Conservation (phyloP, 2,329 filamentous ascomycete genomes). For the Aureobasidium sp. region DNA sequence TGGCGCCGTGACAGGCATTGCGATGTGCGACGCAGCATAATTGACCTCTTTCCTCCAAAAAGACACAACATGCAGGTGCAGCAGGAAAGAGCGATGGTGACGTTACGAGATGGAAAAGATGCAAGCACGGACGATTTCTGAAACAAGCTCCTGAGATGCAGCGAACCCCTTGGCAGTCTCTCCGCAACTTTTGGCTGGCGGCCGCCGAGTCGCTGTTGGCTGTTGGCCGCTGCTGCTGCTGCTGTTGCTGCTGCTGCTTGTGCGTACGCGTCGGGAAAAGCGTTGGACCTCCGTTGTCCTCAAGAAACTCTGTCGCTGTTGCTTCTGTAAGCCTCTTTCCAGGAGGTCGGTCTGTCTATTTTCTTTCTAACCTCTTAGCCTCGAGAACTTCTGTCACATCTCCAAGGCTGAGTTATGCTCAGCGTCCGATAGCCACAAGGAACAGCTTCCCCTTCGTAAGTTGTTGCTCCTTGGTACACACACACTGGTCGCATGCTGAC, state of each 20-base stretch:
- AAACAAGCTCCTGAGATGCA: slow-evolving; percentile 3
- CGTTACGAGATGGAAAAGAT: not conserved
- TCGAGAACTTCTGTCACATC: not conserved
- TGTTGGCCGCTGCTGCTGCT: not conserved
- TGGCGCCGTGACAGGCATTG: slow-evolving; percentile 4
- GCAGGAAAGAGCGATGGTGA: slow-evolving; percentile 8
- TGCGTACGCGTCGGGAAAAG: slow-evolving; percentile 11
- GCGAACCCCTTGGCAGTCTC: not conserved
- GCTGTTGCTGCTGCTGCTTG: not conserved
- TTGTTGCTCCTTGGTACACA: not conserved
- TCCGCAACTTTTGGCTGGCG: slow-evolving; percentile 1
- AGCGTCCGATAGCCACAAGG: slow-evolving; percentile 3
- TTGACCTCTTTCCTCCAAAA: not conserved
- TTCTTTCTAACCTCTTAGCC: not conserved
- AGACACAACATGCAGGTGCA: no score
- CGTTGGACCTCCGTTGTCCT: slow-evolving; percentile 13
- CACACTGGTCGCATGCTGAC: not conserved
- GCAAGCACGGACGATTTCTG: slow-evolving; percentile 1
- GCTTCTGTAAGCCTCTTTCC: not conserved
- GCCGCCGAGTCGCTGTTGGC: not conserved
- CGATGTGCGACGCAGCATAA: slow-evolving; percentile 3
- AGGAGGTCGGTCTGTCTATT: not conserved
- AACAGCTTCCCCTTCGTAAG: not conserved
- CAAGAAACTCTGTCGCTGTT: not conserved
- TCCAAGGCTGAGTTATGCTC: slow-evolving; percentile 1